These are phyloP conservation scores for Myriosclerotinia curreyana DNA, from an alignment of 2,329 filamentous ascomycete species.

Conservation along the genomic window DNA sequence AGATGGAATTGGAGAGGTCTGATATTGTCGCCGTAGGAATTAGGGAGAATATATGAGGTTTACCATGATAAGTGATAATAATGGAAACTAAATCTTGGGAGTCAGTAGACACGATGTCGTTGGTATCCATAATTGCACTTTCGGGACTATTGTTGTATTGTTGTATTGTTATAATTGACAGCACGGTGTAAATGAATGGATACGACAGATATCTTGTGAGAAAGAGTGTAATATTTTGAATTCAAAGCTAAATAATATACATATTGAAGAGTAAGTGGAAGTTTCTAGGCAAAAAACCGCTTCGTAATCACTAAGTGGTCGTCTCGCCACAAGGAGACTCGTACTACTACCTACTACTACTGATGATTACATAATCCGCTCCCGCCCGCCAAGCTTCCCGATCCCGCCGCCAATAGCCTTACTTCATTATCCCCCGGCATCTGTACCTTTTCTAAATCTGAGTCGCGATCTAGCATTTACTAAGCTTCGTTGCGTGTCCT, in stretches of 20 bases:
- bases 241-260: constrained; percentile 3
- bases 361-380: constrained; percentile 6
- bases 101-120: constrained; percentile 29
- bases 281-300: constrained; percentile 33
- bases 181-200: not conserved
- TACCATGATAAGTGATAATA: constrained; percentile 48
- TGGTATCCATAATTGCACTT: constrained; percentile 20
- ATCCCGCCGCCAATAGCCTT: constrained; percentile 6
- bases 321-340: not conserved
- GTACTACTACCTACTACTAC: not conserved
- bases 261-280: constrained; percentile 26
- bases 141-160: not conserved
- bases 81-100: constrained; percentile 43
- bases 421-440: constrained; percentile 9
- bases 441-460: constrained; percentile 17
- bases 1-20: constrained; percentile 60
- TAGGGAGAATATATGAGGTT: constrained; percentile 46
- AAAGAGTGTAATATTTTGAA: not conserved
- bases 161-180: not conserved
- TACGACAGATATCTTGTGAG: not conserved
- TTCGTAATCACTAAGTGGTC: constrained; percentile 33
- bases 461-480: constrained; percentile 21
- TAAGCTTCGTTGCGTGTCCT: constrained; percentile 36
- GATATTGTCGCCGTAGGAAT: constrained; percentile 48
- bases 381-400: not conserved